These are phyloP conservation scores for Ceratocystis diversiconidia DNA, from an alignment of 2,329 filamentous ascomycete genomes.

Conservation along the genomic window DNA sequence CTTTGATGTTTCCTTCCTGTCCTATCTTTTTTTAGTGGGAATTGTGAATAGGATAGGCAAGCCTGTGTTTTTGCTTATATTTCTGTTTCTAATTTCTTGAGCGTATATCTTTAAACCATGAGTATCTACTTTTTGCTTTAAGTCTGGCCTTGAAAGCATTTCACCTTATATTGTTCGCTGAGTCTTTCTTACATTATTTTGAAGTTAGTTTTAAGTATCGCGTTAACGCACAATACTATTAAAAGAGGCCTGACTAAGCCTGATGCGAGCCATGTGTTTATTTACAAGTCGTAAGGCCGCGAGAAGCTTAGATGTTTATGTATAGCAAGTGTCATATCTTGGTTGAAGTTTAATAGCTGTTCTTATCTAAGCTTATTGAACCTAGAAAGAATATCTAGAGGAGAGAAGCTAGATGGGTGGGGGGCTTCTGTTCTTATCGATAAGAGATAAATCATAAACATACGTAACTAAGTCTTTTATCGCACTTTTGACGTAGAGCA, in stretches of 20 bases:
- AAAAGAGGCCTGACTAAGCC: neutral
- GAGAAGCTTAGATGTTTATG: no score
- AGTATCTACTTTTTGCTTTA: neutral
- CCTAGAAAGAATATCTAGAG: no score
- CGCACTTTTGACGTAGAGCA: neutral
- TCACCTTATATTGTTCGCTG: neutral
- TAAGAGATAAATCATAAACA: constrained; percentile 3
- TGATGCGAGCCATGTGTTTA: no score
- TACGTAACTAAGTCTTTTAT: neutral
- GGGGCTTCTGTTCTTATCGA: constrained; percentile 12
- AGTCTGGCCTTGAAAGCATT: neutral
- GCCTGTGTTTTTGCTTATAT: neutral
- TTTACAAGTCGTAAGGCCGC: no score
- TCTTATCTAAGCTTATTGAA: no score
- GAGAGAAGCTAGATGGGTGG: neutral
- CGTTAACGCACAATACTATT: neutral
- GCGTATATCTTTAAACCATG: neutral
- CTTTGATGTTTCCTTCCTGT: neutral
- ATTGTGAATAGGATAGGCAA: neutral
- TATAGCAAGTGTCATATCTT: no score
- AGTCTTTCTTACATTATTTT: neutral
- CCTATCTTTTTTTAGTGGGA: neutral
- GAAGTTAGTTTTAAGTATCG: neutral
- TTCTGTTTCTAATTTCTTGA: neutral
- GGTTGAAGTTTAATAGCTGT: no score